These are phyloP conservation scores for Thelonectria rubi DNA, from an alignment of 2,329 filamentous ascomycete species.

Conservation along the genomic window DNA sequence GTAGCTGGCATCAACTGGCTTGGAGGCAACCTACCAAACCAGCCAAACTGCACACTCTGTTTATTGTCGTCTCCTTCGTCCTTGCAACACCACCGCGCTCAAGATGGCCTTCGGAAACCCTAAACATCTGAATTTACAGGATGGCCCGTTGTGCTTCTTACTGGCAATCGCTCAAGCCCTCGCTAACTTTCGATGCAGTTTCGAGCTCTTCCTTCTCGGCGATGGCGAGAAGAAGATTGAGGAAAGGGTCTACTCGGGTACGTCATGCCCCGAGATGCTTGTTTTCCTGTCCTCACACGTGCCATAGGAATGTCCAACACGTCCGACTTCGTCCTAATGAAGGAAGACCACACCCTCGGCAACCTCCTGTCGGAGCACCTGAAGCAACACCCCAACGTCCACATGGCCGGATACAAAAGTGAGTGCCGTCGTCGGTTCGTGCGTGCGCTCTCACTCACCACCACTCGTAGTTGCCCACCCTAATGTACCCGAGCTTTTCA, in stretches of 20 bases:
- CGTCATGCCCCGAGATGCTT: slow-evolving; percentile 45
- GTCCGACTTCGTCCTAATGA: slow-evolving; percentile 94
- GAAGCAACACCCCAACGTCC: slow-evolving; percentile 82
- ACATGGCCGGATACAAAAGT: slow-evolving; percentile 94
- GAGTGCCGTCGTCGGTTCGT: slow-evolving; percentile 39
- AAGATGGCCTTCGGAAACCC: slow-evolving; percentile 50
- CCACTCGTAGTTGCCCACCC: slow-evolving; percentile 60
- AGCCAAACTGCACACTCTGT: not conserved
- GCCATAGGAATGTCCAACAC: slow-evolving; percentile 82
- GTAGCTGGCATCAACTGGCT: not conserved
- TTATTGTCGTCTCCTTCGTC: not conserved
- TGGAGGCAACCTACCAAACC: too few relatives aligned
- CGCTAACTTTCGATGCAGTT: slow-evolving; percentile 62
- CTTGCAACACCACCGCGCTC: slow-evolving; percentile 6
- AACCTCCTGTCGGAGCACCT: slow-evolving; percentile 90
- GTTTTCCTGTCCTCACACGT: slow-evolving; percentile 10
- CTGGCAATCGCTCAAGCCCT: not conserved
- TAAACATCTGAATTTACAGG: slow-evolving; percentile 52
- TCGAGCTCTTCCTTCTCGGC: slow-evolving; percentile 89
- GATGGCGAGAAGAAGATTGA: slow-evolving; percentile 95
- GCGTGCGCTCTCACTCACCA: slow-evolving; percentile 18
- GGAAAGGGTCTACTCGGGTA: slow-evolving; percentile 88
- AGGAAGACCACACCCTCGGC: slow-evolving; percentile 95
- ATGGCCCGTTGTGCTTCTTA: slow-evolving; percentile 47
- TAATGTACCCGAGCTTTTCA: slow-evolving; percentile 68